These are phyloP conservation scores for Hibiscus tridactylites DNA, from an alignment of 345 rosid genomes.

Conservation along the genomic window DNA sequence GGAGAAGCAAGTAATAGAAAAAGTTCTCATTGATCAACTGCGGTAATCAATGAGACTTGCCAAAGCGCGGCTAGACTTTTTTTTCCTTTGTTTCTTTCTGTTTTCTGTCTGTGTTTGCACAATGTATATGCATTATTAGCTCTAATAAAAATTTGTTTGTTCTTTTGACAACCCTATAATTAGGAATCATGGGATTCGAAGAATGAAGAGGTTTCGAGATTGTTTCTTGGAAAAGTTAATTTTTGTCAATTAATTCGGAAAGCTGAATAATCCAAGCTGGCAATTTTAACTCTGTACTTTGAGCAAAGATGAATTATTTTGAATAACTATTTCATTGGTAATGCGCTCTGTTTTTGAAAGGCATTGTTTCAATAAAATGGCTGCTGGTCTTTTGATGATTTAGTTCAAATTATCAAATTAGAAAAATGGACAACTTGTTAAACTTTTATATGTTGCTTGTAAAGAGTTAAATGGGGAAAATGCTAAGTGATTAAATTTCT, in stretches of 20 bases:
- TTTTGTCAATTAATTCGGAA: neutral
- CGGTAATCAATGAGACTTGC: neutral
- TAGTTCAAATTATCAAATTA: neutral
- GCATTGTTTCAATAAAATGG: too few species aligned
- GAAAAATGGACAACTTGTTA: neutral
- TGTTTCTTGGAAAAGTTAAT: neutral
- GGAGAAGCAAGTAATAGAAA: neutral
- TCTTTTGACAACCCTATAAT: neutral
- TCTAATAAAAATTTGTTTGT: neutral
- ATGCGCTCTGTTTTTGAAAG: neutral
- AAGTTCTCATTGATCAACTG: neutral
- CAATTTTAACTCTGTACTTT: neutral
- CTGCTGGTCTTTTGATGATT: neutral
- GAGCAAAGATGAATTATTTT: too few species aligned
- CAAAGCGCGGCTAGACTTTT: neutral
- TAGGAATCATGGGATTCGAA: neutral
- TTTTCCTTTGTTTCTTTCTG: neutral
- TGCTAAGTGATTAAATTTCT: neutral
- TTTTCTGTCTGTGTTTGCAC: neutral
- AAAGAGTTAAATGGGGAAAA: neutral
- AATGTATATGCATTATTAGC: neutral
- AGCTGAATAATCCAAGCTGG: neutral
- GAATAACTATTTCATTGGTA: neutral
- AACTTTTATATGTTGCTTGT: neutral
- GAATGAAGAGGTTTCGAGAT: slow-evolving; percentile 2